Percentiles rank a stretch among this genome's conserved stretches.
phyloP scores from a whole-genome alignment of 106 monocot genomes.

The Dendrobium chrysotoxum region DNA sequence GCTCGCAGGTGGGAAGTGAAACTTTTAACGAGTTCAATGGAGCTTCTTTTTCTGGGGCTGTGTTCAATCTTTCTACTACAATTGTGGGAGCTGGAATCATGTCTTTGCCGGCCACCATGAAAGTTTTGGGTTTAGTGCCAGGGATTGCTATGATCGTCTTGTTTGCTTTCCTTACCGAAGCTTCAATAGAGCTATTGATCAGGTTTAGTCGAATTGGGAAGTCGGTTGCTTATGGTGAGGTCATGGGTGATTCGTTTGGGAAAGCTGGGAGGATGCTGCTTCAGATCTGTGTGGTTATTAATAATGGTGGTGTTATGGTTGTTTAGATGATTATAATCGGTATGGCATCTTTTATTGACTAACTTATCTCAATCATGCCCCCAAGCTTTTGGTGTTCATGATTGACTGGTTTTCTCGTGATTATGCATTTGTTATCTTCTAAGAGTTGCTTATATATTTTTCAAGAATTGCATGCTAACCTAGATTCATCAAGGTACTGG shows the following conservation, averaged over 20 bases:
- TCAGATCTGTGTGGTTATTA: conserved; percentile 53
- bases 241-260: conserved; percentile 58
- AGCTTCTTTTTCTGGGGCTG: conserved; percentile 50
- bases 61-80: conserved; percentile 68
- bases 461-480: not conserved
- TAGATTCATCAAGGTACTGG: not conserved
- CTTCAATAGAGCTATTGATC: conserved; percentile 50
- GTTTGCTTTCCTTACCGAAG: conserved; percentile 51
- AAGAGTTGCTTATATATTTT: not conserved
- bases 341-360: conserved; percentile 12
- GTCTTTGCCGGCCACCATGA: conserved; percentile 66
- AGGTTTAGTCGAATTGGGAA: conserved; percentile 47
- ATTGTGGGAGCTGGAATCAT: conserved; percentile 72
- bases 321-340: conserved; percentile 78
- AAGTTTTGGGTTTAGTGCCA: conserved; percentile 47
- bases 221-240: conserved; percentile 35
- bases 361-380: not conserved
- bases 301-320: conserved; percentile 49
- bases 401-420: not conserved
- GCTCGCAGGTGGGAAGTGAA: conserved; percentile 9
- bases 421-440: not conserved
- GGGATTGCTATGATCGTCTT: conserved; percentile 46
- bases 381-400: not conserved
- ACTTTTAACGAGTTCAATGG: conserved; percentile 42
- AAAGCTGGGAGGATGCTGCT: conserved; percentile 32